Percentiles rank a stretch among this genome's conserved stretches.
phyloP scores from a whole-genome alignment of 495 filamentous ascomycete species.

The Aspergillus ostianus region DNA sequence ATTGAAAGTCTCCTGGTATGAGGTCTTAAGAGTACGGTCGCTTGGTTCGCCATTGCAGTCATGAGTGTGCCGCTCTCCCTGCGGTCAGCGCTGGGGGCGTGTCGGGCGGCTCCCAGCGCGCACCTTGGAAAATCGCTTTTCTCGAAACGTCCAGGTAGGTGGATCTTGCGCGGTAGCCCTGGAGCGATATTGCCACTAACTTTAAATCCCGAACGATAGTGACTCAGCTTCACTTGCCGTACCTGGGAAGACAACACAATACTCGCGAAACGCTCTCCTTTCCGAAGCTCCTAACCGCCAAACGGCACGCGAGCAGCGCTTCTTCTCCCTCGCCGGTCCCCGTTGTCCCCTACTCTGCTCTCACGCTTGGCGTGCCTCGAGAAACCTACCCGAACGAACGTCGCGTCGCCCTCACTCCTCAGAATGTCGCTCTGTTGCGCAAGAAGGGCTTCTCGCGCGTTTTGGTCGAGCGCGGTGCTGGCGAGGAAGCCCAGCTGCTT shows the following conservation, averaged over 20 bases:
- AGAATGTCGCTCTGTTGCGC: constrained; percentile 70
- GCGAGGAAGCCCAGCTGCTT: constrained; percentile 67
- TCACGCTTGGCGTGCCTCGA: constrained; percentile 69
- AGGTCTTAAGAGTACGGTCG: background rate
- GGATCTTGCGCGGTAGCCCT: background rate
- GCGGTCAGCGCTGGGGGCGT: constrained; percentile 34
- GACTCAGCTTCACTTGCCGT: constrained; percentile 15
- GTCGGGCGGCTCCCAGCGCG: constrained; percentile 26
- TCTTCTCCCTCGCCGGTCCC: constrained; percentile 51
- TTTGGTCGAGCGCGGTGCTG: constrained; percentile 71
- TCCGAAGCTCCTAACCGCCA: constrained; percentile 18
- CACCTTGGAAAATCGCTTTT: constrained; percentile 27
- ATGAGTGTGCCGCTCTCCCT: constrained; percentile 35
- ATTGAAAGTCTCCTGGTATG: background rate
- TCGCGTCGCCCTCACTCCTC: constrained; percentile 75
- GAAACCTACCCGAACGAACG: constrained; percentile 71
- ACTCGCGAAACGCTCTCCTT: constrained; percentile 6
- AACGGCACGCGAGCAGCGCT: constrained; percentile 26
- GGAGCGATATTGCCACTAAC: constrained; percentile 12
- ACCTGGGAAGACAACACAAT: constrained; percentile 11
- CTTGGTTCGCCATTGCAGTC: constrained; percentile 1
- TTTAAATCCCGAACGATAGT: constrained; percentile 12
- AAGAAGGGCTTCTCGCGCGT: constrained; percentile 78
- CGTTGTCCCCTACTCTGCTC: constrained; percentile 61
- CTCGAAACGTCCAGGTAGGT: constrained; percentile 26